Conservation (phyloP, 23 red algal genomes). For the Gracilariopsis chorda region DNA sequence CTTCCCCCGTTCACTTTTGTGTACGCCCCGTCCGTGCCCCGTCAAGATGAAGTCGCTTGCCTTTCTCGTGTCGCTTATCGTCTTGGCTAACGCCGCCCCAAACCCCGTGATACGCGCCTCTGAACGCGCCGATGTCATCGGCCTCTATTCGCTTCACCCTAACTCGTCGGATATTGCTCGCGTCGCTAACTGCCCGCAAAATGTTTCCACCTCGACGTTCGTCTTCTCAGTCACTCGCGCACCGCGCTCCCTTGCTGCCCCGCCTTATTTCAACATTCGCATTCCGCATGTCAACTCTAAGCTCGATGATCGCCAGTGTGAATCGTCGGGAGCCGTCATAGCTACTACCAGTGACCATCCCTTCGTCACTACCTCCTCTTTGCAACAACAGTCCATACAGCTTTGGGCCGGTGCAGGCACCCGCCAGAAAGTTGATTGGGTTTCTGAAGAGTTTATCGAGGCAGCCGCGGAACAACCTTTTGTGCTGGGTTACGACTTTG, state of each 20-base stretch:
- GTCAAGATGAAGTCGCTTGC: neutral
- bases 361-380: neutral
- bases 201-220: neutral
- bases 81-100: neutral
- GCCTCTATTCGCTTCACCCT: constrained; percentile 12
- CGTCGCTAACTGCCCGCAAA: neutral
- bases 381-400: neutral
- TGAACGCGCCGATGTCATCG: constrained; percentile 1
- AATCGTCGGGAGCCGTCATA: neutral
- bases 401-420: neutral
- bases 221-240: constrained; percentile 8
- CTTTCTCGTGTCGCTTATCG: neutral
- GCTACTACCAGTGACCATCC: constrained; percentile 32
- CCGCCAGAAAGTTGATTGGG: neutral
- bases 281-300: constrained; percentile 8
- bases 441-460: neutral
- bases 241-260: neutral
- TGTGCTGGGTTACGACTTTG: constrained; percentile 34
- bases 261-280: constrained; percentile 21
- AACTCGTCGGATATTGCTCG: neutral
- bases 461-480: neutral
- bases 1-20: neutral
- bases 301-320: neutral
- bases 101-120: neutral
- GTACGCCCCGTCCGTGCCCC: neutral